Evolutionary conservation across 1,139 yeast species (phyloP), one percentile per base, ranked within the genome.

Genomic region (Tardiomyces depauwii): DNA sequence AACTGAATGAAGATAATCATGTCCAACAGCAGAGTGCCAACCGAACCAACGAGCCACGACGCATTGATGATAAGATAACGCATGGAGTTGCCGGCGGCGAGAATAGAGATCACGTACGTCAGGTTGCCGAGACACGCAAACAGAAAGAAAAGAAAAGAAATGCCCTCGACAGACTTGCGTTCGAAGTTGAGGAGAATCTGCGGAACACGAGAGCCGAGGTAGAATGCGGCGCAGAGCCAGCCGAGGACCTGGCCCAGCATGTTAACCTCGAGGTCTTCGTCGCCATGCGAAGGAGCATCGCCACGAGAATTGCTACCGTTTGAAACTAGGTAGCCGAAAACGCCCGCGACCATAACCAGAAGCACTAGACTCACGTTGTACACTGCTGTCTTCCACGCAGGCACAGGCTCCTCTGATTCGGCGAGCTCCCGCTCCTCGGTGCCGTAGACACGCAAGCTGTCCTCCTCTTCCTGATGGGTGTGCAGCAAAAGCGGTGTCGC

Each of bases 111-210:
- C 40, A 89, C 95, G 57, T 87, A 89, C 0, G 96, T 86, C 60
- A 85, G 70, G 62, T 89, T 89, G 42, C 97, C 97, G 50, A 89
- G 68, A 62, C 96, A 87, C 33, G 97, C 96, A 71, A 89, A 88
- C 39, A 88, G 68, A 66, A 89, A 89, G 65, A 89, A 89, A 73
- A 89, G 72, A 61, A 89, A 87, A 25, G 95, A 83, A 45, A 89
- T 83, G 27, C 97, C 97, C 50, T 88, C 96, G 59, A 95, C 85
- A 1, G 94, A 83, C 66, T 87, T 87, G 56, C 96, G 74, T 62
- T 80, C 72, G 60, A 72, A 86, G 65, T 89, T 89, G 51, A 89
- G 73, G 48, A 85, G 63, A 50, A 89, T 85, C 66, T 89, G 97
- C 1, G 97, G 97, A 21, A 89, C 65, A 55, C 97, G 72, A 14